Evolutionary conservation across 441 rosid genomes (phyloP).

Genomic region (Populus trichocarpa): DNA sequence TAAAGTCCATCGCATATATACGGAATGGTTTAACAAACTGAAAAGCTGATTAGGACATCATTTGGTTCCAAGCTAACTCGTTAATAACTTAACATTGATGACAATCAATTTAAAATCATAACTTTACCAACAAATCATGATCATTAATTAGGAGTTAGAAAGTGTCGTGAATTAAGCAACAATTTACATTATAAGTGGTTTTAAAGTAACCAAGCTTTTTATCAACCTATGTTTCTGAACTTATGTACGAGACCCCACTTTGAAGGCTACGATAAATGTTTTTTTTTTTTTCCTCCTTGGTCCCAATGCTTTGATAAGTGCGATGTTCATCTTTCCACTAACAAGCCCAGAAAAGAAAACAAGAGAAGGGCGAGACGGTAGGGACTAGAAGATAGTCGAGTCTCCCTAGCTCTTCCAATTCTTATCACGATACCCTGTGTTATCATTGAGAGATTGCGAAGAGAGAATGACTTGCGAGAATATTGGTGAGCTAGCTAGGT

Average conservation of each 20-base stretch:
- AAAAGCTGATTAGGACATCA: constrained; percentile 20
- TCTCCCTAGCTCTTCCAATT: neutral
- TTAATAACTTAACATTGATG: constrained; percentile 18
- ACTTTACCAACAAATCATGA: constrained; percentile 12
- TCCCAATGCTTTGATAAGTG: constrained; percentile 22
- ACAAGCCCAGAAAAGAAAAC: constrained; percentile 13
- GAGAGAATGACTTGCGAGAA: neutral
- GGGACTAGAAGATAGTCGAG: neutral
- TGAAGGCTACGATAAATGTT: constrained; percentile 13
- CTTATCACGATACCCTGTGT: neutral
- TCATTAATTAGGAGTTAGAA: constrained; percentile 23
- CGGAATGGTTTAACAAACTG: constrained; percentile 1
- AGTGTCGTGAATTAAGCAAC: constrained; percentile 28
- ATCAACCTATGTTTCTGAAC: constrained; percentile 1
- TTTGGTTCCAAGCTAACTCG: neutral
- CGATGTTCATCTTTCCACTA: constrained; percentile 13
- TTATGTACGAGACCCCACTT: constrained; percentile 10
- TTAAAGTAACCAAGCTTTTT: constrained; percentile 27
- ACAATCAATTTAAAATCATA: neutral
- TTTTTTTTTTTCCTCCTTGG: neutral
- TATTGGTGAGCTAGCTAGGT: constrained; percentile 15
- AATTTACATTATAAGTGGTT: constrained; percentile 25
- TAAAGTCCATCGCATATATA: neutral
- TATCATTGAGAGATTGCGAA: neutral
- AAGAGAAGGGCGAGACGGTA: neutral